A percentile compares a stretch with the other conserved stretches of the same genome.
These are phyloP conservation scores for Pecoramyces ruminantium DNA, from an alignment of 192 early-diverging fungal genomes.

Conservation along the genomic window DNA sequence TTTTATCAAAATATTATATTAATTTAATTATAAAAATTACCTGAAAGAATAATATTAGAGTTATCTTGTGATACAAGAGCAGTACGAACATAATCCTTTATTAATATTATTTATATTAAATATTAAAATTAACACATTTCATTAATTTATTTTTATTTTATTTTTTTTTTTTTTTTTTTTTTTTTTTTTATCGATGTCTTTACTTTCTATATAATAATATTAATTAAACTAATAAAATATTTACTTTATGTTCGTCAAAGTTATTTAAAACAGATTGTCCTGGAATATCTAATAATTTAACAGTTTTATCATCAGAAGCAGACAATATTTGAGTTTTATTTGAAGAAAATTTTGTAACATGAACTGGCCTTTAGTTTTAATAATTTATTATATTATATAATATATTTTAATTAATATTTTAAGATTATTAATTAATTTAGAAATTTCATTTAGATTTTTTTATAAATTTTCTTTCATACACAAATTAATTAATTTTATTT, in stretches of 20 bases:
- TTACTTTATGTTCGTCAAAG: constrained; percentile 58
- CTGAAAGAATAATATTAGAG: not conserved
- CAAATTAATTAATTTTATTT: no score
- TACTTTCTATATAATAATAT: not conserved
- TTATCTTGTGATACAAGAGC: not conserved
- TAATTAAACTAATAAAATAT: not conserved
- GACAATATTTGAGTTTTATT: constrained; percentile 69
- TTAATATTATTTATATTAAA: not conserved
- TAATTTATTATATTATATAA: no score
- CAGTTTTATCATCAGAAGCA: constrained; percentile 81
- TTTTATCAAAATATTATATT: no score
- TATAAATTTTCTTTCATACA: no score
- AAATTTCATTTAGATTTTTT: no score
- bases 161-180: no score
- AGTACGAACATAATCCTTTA: constrained; percentile 55
- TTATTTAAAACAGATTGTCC: constrained; percentile 43
- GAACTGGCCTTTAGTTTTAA: constrained; percentile 40
- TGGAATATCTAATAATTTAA: constrained; percentile 87
- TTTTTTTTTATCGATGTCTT: no score
- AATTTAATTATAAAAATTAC: no score
- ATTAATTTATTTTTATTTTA: no score
- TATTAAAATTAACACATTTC: no score
- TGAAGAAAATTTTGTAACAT: constrained; percentile 61
- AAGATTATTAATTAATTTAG: no score
- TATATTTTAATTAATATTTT: no score